Evolutionary conservation across 805 yeast genomes (phyloP).

Genomic region (Candida coleopterorum): DNA sequence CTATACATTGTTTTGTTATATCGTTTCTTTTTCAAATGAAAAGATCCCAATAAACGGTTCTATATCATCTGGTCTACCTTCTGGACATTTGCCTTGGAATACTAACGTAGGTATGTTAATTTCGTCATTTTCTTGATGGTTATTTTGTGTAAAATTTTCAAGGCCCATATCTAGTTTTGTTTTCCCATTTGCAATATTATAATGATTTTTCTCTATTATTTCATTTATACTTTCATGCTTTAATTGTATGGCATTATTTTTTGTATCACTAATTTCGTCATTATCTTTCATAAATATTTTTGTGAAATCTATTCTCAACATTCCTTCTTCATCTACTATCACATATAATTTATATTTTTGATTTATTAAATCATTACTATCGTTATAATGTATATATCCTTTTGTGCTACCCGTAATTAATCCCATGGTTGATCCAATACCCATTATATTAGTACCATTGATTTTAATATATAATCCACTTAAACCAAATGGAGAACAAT

Average conservation of each 20-base stretch:
- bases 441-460: conserved; percentile 45
- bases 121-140: conserved; percentile 22
- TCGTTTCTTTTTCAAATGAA: conserved; percentile 41
- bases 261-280: not conserved
- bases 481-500: conserved; percentile 54
- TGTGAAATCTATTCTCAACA: conserved; percentile 47
- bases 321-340: conserved; percentile 41
- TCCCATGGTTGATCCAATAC: conserved; percentile 55
- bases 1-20: not conserved
- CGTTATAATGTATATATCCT: conserved; percentile 47
- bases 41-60: conserved; percentile 55
- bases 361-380: conserved; percentile 40
- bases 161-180: too few relatives aligned
- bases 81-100: conserved; percentile 50
- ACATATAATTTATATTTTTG: conserved; percentile 48
- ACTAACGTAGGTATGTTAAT: conserved; percentile 43
- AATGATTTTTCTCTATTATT: not conserved
- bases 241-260: not conserved
- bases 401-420: conserved; percentile 48
- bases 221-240: conserved; percentile 2
- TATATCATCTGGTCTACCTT: conserved; percentile 46
- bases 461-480: conserved; percentile 48
- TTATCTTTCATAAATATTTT: conserved; percentile 28
- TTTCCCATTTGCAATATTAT: not conserved
- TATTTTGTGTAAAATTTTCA: not conserved